phyloP scores from a whole-genome alignment of 78 protist species.

The Anaeramoeba ignava region DNA sequence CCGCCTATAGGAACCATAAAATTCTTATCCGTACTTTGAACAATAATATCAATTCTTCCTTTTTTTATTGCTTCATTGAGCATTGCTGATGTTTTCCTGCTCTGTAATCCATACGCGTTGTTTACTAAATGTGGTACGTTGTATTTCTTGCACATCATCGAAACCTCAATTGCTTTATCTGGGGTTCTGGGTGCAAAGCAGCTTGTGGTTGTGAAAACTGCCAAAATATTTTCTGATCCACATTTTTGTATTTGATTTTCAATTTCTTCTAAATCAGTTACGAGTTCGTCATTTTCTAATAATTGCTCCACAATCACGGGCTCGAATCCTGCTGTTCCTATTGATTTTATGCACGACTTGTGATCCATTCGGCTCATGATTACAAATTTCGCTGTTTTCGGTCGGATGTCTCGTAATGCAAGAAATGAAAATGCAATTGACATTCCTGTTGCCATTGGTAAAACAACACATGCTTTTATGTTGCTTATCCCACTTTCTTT shows the following conservation, averaged over 20 bases:
- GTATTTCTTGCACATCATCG: slow-evolving; percentile 46
- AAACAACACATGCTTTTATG: slow-evolving; percentile 30
- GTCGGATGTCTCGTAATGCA: slow-evolving; percentile 22
- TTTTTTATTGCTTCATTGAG: neutral
- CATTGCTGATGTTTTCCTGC: slow-evolving; percentile 15
- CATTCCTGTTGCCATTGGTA: slow-evolving; percentile 97
- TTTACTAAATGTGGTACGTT: slow-evolving; percentile 80
- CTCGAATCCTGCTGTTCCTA: slow-evolving; percentile 60
- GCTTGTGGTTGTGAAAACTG: slow-evolving; percentile 78
- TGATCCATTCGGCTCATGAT: slow-evolving; percentile 96
- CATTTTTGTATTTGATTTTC: slow-evolving; percentile 14
- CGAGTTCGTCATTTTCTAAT: slow-evolving; percentile 38
- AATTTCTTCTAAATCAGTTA: slow-evolving; percentile 35
- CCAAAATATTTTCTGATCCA: slow-evolving; percentile 54
- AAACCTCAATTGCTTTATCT: slow-evolving; percentile 63
- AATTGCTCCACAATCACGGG: slow-evolving; percentile 51
- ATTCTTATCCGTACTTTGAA: slow-evolving; percentile 97
- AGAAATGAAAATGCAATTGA: slow-evolving; percentile 56
- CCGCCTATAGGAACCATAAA: slow-evolving; percentile 98
- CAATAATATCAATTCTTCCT: slow-evolving; percentile 62
- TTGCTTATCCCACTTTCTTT: neutral
- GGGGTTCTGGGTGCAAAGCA: slow-evolving; percentile 96
- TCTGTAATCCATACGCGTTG: slow-evolving; percentile 95
- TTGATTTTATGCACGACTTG: slow-evolving; percentile 88
- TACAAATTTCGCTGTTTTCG: slow-evolving; percentile 42